Base-by-base conservation (phyloP, 2,329 filamentous ascomycete species). In the Diaporthe capsici region DNA sequence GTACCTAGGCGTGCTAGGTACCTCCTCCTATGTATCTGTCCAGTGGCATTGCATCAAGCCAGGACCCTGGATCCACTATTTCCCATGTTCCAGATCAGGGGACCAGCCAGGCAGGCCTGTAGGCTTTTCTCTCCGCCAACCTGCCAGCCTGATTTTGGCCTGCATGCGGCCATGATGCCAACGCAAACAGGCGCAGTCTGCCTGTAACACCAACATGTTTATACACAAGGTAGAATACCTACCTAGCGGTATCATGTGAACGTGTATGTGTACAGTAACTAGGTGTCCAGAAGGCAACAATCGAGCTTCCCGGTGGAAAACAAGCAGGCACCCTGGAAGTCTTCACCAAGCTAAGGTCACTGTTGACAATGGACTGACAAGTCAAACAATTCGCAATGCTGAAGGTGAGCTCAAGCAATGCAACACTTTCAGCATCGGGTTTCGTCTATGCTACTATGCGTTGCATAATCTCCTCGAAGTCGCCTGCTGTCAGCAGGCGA, bases 31-130 rank as follows among this genome's bases (percentile, higher is more conserved):
- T 47, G 60, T 63, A 63, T 17, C 37, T 31, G 60, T 17, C 15
- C 39, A 13, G 60, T 65, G 60, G 60, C 39, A 47, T 47, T n/a
- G 61, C 61, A 65, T 49, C 37, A 39, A 28, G 20, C 57, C 5
- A 68, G 63, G 63, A 68, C 63, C 65, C 65, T 55, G 65, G 65
- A 55, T 70, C 65, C 65, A 70, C 65, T 34, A 34, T 42, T 39
- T 53, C 34, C n/a, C 13, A 37, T 42, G n/a, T 53, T 53, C 65
- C 34, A 70, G 49, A 70, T 28, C 47, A 53, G 31, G 65, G 65
- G 65, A 68, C 65, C 65, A 67, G 28, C 61, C 15, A n/a, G 44
- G 13, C 42, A 28, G 65, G 31, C 47, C 44, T 42, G 20, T 39
- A 10, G 28, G 58, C n/a, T 28, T 61, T 37, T 61, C 34, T 17